These are phyloP conservation scores for Pyropia haitanensis DNA, from an alignment of 23 red algal species.

Conservation along the genomic window DNA sequence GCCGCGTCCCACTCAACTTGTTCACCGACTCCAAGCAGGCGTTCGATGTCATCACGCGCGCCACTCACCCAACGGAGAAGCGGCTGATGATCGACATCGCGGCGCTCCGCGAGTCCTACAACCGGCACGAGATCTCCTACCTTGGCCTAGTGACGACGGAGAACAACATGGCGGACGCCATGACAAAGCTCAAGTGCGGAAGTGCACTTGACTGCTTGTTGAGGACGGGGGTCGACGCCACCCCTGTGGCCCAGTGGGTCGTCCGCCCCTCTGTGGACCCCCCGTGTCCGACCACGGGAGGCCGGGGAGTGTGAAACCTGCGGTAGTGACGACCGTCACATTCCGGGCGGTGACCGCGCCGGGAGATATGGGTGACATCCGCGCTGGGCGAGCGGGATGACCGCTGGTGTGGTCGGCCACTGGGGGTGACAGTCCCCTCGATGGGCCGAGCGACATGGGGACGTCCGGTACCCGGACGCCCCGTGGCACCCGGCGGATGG, in stretches of 20 bases:
- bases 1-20: neutral
- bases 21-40: conserved; percentile 11
- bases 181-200: neutral
- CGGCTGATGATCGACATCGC: conserved; percentile 5
- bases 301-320: too few species aligned
- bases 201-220: conserved; percentile 2
- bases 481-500: too few species aligned
- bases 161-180: conserved; percentile 7
- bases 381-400: too few species aligned
- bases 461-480: too few species aligned
- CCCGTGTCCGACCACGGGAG: too few species aligned
- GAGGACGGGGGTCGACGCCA: conserved; percentile 7
- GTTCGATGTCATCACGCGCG: conserved; percentile 11
- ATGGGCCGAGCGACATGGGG: too few species aligned
- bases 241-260: conserved; percentile 9
- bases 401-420: too few species aligned
- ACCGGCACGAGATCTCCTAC: neutral
- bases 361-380: too few species aligned
- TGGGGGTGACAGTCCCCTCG: too few species aligned
- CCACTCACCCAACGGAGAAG: neutral
- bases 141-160: conserved; percentile 1
- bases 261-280: neutral
- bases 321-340: too few species aligned
- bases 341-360: too few species aligned
- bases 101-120: conserved; percentile 2